These are phyloP conservation scores for Phylloporus sp. DNA, from an alignment of 768 basidiomycete species.

Conservation along the genomic window DNA sequence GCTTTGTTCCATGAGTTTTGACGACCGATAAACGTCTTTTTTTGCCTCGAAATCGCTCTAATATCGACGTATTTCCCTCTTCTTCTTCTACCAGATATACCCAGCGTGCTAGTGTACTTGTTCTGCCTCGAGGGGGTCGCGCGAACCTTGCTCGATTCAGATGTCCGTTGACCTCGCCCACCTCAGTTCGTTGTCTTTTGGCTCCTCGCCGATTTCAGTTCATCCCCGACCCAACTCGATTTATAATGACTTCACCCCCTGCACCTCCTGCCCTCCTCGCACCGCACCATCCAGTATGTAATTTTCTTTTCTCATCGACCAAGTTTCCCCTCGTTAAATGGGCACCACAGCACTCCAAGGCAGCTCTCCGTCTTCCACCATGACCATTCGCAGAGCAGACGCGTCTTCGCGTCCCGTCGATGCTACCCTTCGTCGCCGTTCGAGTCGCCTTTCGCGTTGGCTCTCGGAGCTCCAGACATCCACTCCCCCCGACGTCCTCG, in stretches of 20 bases:
- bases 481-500: conserved; percentile 15
- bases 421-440: conserved; percentile 29
- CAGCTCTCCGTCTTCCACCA: conserved; percentile 29
- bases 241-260: conserved; percentile 19
- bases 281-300: conserved; percentile 18
- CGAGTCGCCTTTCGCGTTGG: conserved; percentile 42
- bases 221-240: conserved; percentile 10
- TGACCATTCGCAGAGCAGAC: conserved; percentile 25
- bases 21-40: conserved; percentile 26
- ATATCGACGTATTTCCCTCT: conserved; percentile 2
- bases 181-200: conserved; percentile 12
- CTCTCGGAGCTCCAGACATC: conserved; percentile 36
- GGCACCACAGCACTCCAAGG: conserved; percentile 11
- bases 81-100: conserved; percentile 5
- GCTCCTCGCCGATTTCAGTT: conserved; percentile 14
- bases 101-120: conserved; percentile 17
- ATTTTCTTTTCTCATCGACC: conserved; percentile 21
- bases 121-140: conserved; percentile 5
- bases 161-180: conserved; percentile 24
- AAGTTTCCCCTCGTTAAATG: conserved; percentile 32
- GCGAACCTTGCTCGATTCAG: conserved; percentile 1
- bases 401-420: conserved; percentile 18
- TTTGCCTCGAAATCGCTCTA: conserved; percentile 5
- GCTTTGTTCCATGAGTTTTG: conserved; percentile 29
- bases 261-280: neutral